Percentiles rank a stretch among this genome's conserved stretches.
These are phyloP conservation scores for Pseudozyma hubeiensis DNA, from an alignment of 1,284 basidiomycete genomes.

Conservation along the genomic window DNA sequence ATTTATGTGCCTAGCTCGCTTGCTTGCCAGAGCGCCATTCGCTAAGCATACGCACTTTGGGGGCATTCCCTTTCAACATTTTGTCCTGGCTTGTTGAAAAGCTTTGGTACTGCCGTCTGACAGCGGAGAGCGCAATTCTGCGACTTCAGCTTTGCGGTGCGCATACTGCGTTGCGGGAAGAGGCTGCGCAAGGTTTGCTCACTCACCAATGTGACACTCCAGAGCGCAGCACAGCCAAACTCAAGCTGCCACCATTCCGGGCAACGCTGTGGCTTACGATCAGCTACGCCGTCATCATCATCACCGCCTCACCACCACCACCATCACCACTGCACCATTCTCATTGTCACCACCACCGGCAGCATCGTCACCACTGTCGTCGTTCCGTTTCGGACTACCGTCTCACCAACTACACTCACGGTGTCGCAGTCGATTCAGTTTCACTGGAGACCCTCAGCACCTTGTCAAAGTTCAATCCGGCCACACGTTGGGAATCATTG, in stretches of 20 bases:
- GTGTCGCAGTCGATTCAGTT: too few relatives aligned
- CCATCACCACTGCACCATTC: background rate
- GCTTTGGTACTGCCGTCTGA: too few relatives aligned
- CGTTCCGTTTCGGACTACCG: background rate
- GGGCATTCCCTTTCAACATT: too few relatives aligned
- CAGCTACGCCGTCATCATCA: constrained; percentile 7
- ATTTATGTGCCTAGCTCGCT: too few relatives aligned
- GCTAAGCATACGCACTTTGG: too few relatives aligned
- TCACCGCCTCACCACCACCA: background rate
- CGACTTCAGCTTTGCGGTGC: background rate
- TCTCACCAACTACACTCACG: too few relatives aligned
- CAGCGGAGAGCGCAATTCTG: too few relatives aligned
- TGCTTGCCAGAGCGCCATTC: too few relatives aligned
- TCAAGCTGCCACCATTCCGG: background rate
- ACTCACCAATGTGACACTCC: background rate
- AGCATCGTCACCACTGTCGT: background rate
- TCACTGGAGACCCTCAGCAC: too few relatives aligned
- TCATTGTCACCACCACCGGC: background rate
- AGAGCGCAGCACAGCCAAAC: background rate
- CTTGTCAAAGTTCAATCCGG: too few relatives aligned
- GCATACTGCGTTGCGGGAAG: background rate
- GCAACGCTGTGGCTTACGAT: background rate
- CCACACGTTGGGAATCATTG: too few relatives aligned
- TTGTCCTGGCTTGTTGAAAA: too few relatives aligned
- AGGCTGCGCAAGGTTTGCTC: background rate